These are phyloP conservation scores for Globomyces sp. DNA, from an alignment of 371 early-diverging fungal species.

Conservation along the genomic window DNA sequence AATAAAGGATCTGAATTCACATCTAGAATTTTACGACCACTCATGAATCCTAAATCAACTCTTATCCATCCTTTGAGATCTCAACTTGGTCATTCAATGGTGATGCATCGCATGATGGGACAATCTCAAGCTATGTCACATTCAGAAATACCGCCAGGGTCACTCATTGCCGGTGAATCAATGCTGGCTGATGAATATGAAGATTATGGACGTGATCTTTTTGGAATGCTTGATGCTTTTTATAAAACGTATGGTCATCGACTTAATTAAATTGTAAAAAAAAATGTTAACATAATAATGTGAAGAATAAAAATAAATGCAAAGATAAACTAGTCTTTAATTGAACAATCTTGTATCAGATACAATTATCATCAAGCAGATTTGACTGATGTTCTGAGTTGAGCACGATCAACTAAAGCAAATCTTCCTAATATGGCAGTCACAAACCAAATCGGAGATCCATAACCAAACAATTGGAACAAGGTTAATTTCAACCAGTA, in stretches of 20 bases:
- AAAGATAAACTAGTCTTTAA: no score
- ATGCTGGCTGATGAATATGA: neutral
- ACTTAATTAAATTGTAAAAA: no score
- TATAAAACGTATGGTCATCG: slow-evolving; percentile 15
- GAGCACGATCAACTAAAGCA: slow-evolving; percentile 36
- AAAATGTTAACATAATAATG: no score
- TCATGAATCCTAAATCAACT: slow-evolving; percentile 3
- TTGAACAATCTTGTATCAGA: no score
- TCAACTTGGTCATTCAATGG: neutral
- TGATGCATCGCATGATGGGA: slow-evolving; percentile 11
- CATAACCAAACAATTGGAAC: slow-evolving; percentile 67
- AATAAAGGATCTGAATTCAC: slow-evolving; percentile 69
- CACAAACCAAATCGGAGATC: slow-evolving; percentile 51
- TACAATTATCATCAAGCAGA: no score
- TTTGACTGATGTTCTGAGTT: neutral
- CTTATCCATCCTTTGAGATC: neutral
- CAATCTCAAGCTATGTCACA: neutral
- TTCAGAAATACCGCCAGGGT: neutral
- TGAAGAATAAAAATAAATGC: no score
- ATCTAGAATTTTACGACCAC: slow-evolving; percentile 31
- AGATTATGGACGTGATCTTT: slow-evolving; percentile 25
- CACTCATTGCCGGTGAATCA: neutral
- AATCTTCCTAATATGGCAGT: slow-evolving; percentile 58
- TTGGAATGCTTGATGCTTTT: slow-evolving; percentile 42
- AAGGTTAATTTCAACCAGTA: slow-evolving; percentile 72